A percentile compares a stretch with the other conserved stretches of the same genome.
These are phyloP conservation scores for Kodamaea hsintzibuensis DNA, from an alignment of 805 yeast genomes.

Conservation along the genomic window DNA sequence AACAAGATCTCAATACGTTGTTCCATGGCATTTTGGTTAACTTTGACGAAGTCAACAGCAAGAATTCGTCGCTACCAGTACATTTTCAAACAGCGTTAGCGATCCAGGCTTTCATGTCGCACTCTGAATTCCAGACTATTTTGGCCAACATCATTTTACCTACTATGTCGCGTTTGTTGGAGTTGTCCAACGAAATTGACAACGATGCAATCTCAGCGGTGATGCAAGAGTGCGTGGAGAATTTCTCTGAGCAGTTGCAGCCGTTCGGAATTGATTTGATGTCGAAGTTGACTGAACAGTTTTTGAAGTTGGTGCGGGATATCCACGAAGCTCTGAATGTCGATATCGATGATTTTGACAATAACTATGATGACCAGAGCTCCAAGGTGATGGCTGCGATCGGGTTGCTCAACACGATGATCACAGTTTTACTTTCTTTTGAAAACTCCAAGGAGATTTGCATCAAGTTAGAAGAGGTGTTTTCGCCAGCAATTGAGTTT, in stretches of 20 bases:
- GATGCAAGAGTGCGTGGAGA: slow-evolving; percentile 94
- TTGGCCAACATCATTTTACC: slow-evolving; percentile 70
- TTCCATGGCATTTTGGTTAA: slow-evolving; percentile 37
- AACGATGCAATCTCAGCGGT: slow-evolving; percentile 85
- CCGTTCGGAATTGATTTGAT: slow-evolving; percentile 31
- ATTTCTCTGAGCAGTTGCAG: slow-evolving; percentile 77
- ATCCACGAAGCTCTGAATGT: slow-evolving; percentile 53
- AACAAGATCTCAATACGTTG: slow-evolving; percentile 23
- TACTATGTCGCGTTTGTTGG: slow-evolving; percentile 77
- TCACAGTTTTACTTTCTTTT: slow-evolving; percentile 77
- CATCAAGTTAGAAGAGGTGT: slow-evolving; percentile 60
- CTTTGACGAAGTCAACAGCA: slow-evolving; percentile 22
- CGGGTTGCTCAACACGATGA: slow-evolving; percentile 78
- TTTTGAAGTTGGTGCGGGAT: slow-evolving; percentile 32
- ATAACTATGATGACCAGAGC: slow-evolving; percentile 31
- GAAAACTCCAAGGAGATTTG: slow-evolving; percentile 77
- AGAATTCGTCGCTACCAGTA: slow-evolving; percentile 58
- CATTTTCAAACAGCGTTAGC: slow-evolving; percentile 84
- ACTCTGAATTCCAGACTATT: slow-evolving; percentile 66
- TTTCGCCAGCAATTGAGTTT: slow-evolving; percentile 66
- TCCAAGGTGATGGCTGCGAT: slow-evolving; percentile 82
- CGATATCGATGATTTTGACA: slow-evolving; percentile 30
- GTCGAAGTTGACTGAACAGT: slow-evolving; percentile 28
- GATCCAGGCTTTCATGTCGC: slow-evolving; percentile 71
- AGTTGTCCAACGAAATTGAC: slow-evolving; percentile 77